Evolutionary conservation across 768 basidiomycete genomes (phyloP).

Genomic region (Panaeolus papilionaceus): DNA sequence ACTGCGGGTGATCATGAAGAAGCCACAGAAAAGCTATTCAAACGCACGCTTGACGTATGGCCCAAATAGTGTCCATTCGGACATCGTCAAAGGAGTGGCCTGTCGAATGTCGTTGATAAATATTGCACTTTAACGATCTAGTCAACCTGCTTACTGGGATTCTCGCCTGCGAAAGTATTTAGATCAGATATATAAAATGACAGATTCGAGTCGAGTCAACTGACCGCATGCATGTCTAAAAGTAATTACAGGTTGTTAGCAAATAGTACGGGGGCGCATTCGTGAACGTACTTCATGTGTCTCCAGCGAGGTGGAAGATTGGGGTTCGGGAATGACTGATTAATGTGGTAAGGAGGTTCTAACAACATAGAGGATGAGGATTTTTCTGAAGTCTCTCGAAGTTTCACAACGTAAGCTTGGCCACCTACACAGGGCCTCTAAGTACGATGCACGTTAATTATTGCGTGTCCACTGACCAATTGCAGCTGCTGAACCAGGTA

Average conservation of each 20-base stretch:
- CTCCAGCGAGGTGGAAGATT: conserved; percentile 65
- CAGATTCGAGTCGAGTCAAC: conserved; percentile 25
- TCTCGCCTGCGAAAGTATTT: conserved; percentile 48
- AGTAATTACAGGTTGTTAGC: background rate
- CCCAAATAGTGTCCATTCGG: conserved; percentile 76
- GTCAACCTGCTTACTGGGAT: conserved; percentile 47
- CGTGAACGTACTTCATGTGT: conserved; percentile 69
- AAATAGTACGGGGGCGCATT: background rate
- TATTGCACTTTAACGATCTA: background rate
- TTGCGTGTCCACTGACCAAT: conserved; percentile 48
- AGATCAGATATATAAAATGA: background rate
- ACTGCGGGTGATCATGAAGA: background rate
- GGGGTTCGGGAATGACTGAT: conserved; percentile 52
- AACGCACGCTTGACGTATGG: conserved; percentile 65
- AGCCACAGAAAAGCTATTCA: background rate
- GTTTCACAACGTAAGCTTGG: conserved; percentile 64
- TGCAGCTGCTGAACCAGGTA: conserved; percentile 76
- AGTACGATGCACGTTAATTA: background rate
- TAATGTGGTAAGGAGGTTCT: conserved; percentile 73
- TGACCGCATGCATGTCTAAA: conserved; percentile 62
- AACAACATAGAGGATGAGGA: conserved; percentile 77
- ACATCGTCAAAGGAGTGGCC: conserved; percentile 48
- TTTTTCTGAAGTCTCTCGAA: conserved; percentile 72
- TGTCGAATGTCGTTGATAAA: conserved; percentile 21
- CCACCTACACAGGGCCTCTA: conserved; percentile 24